phyloP scores from a whole-genome alignment of 306 rosid species.

The Trifolium subterraneum region DNA sequence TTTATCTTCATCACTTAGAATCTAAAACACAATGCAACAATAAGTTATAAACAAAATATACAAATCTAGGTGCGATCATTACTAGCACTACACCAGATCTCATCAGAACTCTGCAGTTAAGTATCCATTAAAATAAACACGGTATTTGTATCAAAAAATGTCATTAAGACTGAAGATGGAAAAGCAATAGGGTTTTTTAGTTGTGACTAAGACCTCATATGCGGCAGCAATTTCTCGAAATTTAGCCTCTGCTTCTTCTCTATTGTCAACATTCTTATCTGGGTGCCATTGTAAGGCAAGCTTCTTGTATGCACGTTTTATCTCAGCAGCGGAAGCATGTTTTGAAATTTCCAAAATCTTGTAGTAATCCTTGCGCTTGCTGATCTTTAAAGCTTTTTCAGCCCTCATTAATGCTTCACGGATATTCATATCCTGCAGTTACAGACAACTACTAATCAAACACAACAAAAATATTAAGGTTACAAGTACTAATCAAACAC shows the following conservation, averaged over 20 bases:
- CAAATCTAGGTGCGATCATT: background rate
- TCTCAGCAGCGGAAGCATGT: constrained; percentile 76
- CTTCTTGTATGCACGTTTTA: constrained; percentile 96
- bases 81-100: background rate
- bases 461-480: background rate
- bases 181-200: background rate
- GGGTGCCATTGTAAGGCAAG: constrained; percentile 99
- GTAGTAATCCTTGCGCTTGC: constrained; percentile 98
- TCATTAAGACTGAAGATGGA: constrained; percentile 7
- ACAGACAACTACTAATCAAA: constrained; percentile 35
- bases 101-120: background rate
- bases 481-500: background rate
- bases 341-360: constrained; percentile 91
- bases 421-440: constrained; percentile 84
- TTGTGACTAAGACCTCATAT: constrained; percentile 70
- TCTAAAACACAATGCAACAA: constrained; percentile 53
- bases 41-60: constrained; percentile 22
- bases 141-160: constrained; percentile 15
- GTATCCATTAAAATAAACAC: constrained; percentile 1
- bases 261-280: constrained; percentile 88
- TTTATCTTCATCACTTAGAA: constrained; percentile 89
- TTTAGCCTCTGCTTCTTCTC: constrained; percentile 93
- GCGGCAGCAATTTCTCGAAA: constrained; percentile 96
- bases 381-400: constrained; percentile 92
- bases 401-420: constrained; percentile 87